Percentiles rank a stretch among this genome's conserved stretches.
phyloP scores from a whole-genome alignment of 129 eudicot species.

The Scalesia atractyloides region DNA sequence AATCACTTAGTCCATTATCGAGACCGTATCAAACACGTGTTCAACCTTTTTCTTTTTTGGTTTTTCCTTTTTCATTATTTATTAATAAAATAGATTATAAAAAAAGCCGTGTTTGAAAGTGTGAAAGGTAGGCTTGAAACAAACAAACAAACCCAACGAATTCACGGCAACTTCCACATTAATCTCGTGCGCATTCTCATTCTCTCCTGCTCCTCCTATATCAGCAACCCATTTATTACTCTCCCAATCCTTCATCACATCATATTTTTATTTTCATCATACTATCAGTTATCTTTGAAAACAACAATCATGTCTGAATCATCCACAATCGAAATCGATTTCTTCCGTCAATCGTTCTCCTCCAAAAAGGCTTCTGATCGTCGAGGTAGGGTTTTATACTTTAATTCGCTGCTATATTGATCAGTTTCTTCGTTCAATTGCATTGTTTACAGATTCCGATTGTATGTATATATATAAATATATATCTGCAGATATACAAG shows the following conservation, averaged over 20 bases:
- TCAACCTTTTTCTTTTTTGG: conserved; percentile 16
- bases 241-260: not conserved
- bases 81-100: not conserved
- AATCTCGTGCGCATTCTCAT: conserved; percentile 28
- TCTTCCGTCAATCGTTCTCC: conserved; percentile 42
- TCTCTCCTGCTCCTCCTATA: not conserved
- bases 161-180: conserved; percentile 29
- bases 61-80: conserved; percentile 4
- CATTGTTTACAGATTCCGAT: not conserved
- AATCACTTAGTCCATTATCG: not conserved
- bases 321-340: conserved; percentile 50
- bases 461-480: too few species aligned
- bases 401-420: too few species aligned
- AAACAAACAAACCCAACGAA: conserved; percentile 7
- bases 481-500: conserved; percentile 46
- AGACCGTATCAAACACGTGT: conserved; percentile 20
- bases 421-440: not conserved
- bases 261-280: not conserved
- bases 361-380: conserved; percentile 46
- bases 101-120: conserved; percentile 13
- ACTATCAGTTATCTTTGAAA: not conserved
- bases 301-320: conserved; percentile 28
- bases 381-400: conserved; percentile 28
- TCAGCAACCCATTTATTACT: not conserved
- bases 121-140: conserved; percentile 8